Base-by-base conservation (phyloP, 2,329 filamentous ascomycete species). In the Neopestalotiopsis sp. region DNA sequence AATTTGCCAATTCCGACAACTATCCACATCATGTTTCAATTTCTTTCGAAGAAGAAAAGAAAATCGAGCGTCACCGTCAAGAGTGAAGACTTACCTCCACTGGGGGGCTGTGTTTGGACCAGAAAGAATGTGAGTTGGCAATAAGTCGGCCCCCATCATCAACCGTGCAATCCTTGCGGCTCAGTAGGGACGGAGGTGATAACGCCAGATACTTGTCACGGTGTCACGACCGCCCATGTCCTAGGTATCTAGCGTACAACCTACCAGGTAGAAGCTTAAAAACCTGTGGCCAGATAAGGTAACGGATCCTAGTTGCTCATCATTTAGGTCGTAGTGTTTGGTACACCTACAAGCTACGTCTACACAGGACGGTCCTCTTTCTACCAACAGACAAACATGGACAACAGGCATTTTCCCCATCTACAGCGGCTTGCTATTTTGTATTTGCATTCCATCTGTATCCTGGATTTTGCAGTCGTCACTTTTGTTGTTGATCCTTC, bases 301-400 rank as follows among this genome's bases (percentile, higher is more conserved):
- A 34, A 62, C 59, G 17, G 14, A 62, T 62, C 59, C 59, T 62
- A 20, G 59, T 38, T 30, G 59, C 59, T 62, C 59, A 62, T 62
- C 59, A 34, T 59, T 17, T 59, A 14, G 24, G 30, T 30, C 20
- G 13, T 59, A 34, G 57, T 28, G 20, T 28, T 28, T 28, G 24
- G 24, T 28, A 28, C 24, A 28, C 24, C 24, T 28, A 28, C 24
- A 17, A 56, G 49, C 49, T 24, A 38, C 34, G 10, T 28, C 34
- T 38, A 38, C 34, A 38, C 34, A 24, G 24, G 5, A 38, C 34
- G 34, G 6, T 38, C 34, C 34, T 38, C 34, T 38, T 38, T 38
- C 24, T 38, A 6, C 10, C 10, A 38, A 10, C 6, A 38, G 34
- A 38, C 34, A 10, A 38, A 10, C 24, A 38, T 38, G 34, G 34